These are phyloP conservation scores for Vanrija humicola DNA, from an alignment of 1,284 basidiomycete genomes.

Conservation along the genomic window DNA sequence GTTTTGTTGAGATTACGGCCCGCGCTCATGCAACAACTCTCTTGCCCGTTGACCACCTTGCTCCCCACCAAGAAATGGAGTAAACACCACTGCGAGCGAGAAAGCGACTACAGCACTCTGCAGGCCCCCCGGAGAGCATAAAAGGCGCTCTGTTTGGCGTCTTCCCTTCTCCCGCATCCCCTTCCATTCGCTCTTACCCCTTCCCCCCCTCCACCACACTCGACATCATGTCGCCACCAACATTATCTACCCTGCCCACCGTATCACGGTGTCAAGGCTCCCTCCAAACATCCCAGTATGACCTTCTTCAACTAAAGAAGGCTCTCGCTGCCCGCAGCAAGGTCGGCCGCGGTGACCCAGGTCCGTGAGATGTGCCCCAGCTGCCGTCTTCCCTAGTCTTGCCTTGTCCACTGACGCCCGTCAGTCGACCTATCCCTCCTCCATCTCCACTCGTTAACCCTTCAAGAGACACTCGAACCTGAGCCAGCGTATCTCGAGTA, in stretches of 20 bases:
- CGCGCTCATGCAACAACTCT: no score
- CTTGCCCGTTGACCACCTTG: no score
- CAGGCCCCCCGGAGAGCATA: no score
- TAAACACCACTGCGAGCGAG: no score
- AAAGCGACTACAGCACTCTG: no score
- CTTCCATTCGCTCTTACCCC: not conserved
- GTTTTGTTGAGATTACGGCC: no score
- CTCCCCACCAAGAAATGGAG: no score
- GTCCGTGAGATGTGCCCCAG: not conserved
- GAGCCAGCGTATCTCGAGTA: conserved; percentile 3
- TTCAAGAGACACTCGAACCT: conserved; percentile 22
- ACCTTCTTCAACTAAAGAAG: conserved; percentile 5
- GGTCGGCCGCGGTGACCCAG: not conserved
- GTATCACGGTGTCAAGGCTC: not conserved
- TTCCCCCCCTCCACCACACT: not conserved
- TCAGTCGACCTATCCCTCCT: conserved; percentile 8
- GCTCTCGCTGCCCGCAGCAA: not conserved
- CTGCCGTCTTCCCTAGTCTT: not conserved
- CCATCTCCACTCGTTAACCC: conserved; percentile 36
- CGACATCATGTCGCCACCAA: no score
- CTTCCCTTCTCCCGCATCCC: no score
- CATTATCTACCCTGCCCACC: not conserved
- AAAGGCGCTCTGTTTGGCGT: no score
- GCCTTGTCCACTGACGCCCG: not conserved
- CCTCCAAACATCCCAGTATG: conserved; percentile 1